phyloP scores from a whole-genome alignment of 371 early-diverging fungal species.

The Mucor saturninus region DNA sequence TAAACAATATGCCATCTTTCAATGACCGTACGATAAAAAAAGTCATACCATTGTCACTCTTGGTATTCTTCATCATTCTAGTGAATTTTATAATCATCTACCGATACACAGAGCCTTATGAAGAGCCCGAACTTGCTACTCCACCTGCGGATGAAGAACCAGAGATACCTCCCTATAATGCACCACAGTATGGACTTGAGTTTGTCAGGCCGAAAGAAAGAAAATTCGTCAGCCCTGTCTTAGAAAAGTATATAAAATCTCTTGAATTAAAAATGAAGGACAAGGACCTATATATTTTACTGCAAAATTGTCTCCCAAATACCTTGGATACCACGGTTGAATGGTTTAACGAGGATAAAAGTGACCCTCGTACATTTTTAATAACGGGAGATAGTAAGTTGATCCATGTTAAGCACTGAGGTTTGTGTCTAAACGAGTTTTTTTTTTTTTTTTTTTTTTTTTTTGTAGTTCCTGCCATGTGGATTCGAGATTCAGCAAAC shows the following conservation, averaged over 20 bases:
- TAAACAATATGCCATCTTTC: slow-evolving; percentile 2
- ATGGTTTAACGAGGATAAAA: slow-evolving; percentile 30
- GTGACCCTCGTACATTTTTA: slow-evolving; percentile 50
- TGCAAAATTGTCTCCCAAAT: slow-evolving; percentile 60
- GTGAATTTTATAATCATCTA: slow-evolving; percentile 19
- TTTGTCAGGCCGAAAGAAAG: slow-evolving; percentile 28
- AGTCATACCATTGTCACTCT: not conserved
- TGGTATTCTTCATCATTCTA: slow-evolving; percentile 19
- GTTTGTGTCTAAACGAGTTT: not conserved
- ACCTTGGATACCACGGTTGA: slow-evolving; percentile 61
- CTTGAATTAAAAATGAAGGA: slow-evolving; percentile 34
- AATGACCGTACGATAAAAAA: not conserved
- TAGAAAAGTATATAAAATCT: slow-evolving; percentile 32
- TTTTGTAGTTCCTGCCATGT: slow-evolving; percentile 55
- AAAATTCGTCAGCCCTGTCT: slow-evolving; percentile 34
- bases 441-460: not conserved
- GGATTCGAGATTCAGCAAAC: slow-evolving; percentile 64
- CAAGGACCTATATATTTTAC: slow-evolving; percentile 45
- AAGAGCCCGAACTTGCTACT: not conserved
- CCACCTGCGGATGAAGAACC: slow-evolving; percentile 5
- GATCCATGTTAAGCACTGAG: not conserved
- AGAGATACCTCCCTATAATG: slow-evolving; percentile 19
- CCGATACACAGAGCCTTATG: slow-evolving; percentile 7
- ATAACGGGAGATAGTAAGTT: slow-evolving; percentile 60
- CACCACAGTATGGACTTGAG: slow-evolving; percentile 32